These are phyloP conservation scores for Heterobasidion parviporum DNA, from an alignment of 1,284 basidiomycete species.

Conservation along the genomic window DNA sequence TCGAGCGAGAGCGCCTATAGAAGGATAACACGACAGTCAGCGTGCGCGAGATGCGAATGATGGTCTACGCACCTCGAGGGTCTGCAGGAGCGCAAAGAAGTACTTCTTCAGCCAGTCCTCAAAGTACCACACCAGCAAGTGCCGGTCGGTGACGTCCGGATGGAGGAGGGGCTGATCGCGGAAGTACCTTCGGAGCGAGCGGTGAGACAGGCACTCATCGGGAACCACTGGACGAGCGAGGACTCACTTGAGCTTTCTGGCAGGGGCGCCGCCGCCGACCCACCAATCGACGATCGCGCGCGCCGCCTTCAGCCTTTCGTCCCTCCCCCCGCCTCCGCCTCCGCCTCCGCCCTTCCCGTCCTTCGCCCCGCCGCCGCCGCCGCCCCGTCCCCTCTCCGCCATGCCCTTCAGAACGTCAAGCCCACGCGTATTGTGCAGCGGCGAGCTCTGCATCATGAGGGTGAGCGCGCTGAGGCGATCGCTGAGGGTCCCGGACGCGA, in stretches of 20 bases:
- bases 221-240: neutral
- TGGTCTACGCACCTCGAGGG: constrained; percentile 62
- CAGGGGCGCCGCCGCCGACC: constrained; percentile 80
- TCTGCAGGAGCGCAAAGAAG: constrained; percentile 89
- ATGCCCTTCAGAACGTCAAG: constrained; percentile 71
- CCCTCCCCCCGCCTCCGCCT: constrained; percentile 32
- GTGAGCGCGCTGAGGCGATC: constrained; percentile 92
- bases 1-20: constrained; percentile 76
- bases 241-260: constrained; percentile 73
- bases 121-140: constrained; percentile 83
- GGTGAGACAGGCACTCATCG: neutral
- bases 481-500: constrained; percentile 84
- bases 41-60: neutral
- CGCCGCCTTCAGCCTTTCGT: constrained; percentile 86
- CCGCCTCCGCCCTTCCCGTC: constrained; percentile 70
- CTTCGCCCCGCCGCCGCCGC: neutral
- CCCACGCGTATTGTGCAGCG: constrained; percentile 82
- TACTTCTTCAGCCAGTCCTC: constrained; percentile 98
- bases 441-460: constrained; percentile 85
- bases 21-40: constrained; percentile 12
- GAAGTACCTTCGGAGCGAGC: constrained; percentile 59
- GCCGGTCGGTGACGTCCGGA: constrained; percentile 61
- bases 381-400: constrained; percentile 60
- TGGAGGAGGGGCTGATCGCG: constrained; percentile 82
- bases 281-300: constrained; percentile 96